Percentiles rank a stretch among this genome's conserved stretches.
Evolutionary conservation across 2,329 filamentous ascomycete genomes (phyloP).

Genomic region (Diplocarpon rosae): DNA sequence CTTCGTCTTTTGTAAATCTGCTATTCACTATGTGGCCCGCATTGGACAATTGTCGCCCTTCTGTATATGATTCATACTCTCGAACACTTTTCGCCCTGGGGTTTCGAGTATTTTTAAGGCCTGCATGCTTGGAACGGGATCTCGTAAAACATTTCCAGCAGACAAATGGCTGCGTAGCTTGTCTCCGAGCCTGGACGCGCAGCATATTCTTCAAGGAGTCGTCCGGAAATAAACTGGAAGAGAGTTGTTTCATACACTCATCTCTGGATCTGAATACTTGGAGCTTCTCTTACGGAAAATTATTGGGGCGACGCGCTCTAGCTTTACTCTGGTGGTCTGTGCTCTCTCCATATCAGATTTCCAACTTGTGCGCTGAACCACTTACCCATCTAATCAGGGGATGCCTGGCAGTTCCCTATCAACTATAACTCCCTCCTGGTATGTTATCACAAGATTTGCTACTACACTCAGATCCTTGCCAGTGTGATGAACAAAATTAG

Average conservation of each 20-base stretch:
- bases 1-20: not conserved
- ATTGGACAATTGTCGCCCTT: slow-evolving; percentile 1
- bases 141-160: slow-evolving; percentile 22
- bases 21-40: slow-evolving; percentile 4
- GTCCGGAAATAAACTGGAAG: not conserved
- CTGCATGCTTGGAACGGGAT: not conserved
- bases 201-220: slow-evolving; percentile 15
- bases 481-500: slow-evolving; percentile 30
- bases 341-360: too few species aligned
- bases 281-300: too few species aligned
- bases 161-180: slow-evolving; percentile 12
- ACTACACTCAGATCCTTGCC: not conserved
- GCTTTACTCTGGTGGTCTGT: too few species aligned
- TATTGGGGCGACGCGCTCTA: too few species aligned
- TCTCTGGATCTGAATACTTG: too few species aligned
- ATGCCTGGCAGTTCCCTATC: too few species aligned
- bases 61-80: not conserved
- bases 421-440: slow-evolving; percentile 4
- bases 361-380: too few species aligned
- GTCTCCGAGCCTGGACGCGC: slow-evolving; percentile 7
- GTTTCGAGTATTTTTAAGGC: too few species aligned
- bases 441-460: slow-evolving; percentile 6
- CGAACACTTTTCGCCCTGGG: not conserved
- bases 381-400: too few species aligned
- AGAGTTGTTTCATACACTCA: not conserved